phyloP scores from a whole-genome alignment of 345 rosid genomes.

The Brassica juncea region DNA sequence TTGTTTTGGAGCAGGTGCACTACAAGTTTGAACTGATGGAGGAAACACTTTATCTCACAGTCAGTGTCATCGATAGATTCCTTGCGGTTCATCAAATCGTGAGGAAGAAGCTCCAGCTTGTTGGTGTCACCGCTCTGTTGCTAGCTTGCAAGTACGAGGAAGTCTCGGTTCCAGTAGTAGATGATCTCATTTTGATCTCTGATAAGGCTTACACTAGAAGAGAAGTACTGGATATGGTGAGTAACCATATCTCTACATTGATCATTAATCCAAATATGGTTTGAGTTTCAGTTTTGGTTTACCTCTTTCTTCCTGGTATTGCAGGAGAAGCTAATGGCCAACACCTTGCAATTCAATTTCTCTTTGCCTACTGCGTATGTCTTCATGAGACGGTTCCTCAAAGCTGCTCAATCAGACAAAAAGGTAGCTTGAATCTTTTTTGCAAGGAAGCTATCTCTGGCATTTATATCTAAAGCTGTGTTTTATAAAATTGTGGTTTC shows the following conservation, averaged over 20 bases:
- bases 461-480: slow-evolving; percentile 8
- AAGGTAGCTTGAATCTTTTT: slow-evolving; percentile 44
- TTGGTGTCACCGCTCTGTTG: slow-evolving; percentile 93
- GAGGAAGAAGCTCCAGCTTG: slow-evolving; percentile 94
- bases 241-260: background rate
- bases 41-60: slow-evolving; percentile 86
- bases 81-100: slow-evolving; percentile 55
- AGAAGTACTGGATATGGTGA: slow-evolving; percentile 93
- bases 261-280: slow-evolving; percentile 53
- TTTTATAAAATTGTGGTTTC: slow-evolving; percentile 35
- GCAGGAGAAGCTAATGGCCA: slow-evolving; percentile 86
- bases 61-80: slow-evolving; percentile 88
- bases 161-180: slow-evolving; percentile 95
- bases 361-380: slow-evolving; percentile 85
- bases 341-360: slow-evolving; percentile 67
- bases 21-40: slow-evolving; percentile 99
- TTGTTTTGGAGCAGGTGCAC: slow-evolving; percentile 63
- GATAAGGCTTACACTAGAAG: slow-evolving; percentile 85
- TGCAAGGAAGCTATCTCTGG: background rate
- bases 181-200: slow-evolving; percentile 89
- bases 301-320: slow-evolving; percentile 18
- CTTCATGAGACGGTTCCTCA: slow-evolving; percentile 87
- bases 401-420: slow-evolving; percentile 79
- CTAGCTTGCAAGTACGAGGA: slow-evolving; percentile 99
- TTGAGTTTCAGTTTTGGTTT: background rate